These are phyloP conservation scores for Cronartium quercuum DNA, from an alignment of 1,284 basidiomycete genomes.

Conservation along the genomic window DNA sequence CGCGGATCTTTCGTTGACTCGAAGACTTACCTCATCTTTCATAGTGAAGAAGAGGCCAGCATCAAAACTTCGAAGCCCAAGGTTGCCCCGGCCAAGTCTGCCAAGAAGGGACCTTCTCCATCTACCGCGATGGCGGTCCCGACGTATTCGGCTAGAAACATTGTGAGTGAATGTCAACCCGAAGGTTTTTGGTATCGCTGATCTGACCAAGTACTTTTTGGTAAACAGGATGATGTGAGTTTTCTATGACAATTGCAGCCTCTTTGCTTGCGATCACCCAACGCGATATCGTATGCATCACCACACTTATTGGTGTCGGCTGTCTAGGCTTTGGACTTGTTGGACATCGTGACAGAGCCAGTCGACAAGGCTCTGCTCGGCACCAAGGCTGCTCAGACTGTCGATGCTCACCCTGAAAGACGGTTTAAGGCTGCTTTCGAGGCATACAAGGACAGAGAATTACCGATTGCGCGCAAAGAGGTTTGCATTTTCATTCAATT, in stretches of 20 bases:
- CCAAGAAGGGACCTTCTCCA: neutral
- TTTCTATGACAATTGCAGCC: slow-evolving; percentile 13
- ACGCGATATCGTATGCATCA: slow-evolving; percentile 36
- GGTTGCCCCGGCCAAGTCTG: slow-evolving; percentile 8
- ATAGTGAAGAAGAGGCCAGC: slow-evolving; percentile 26
- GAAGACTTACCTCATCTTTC: neutral
- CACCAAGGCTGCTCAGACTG: slow-evolving; percentile 44
- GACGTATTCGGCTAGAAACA: slow-evolving; percentile 24
- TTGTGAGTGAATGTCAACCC: neutral
- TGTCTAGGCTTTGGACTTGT: slow-evolving; percentile 47
- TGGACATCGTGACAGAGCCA: slow-evolving; percentile 47
- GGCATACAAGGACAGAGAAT: slow-evolving; percentile 31
- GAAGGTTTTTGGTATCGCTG: neutral
- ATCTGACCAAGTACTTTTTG: neutral
- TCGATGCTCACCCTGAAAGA: slow-evolving; percentile 49
- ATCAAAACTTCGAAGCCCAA: slow-evolving; percentile 27
- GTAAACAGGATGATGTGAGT: neutral
- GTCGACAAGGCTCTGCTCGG: slow-evolving; percentile 47
- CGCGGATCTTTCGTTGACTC: neutral
- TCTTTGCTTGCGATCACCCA: slow-evolving; percentile 42
- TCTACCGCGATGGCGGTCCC: neutral
- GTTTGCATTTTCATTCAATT: neutral
- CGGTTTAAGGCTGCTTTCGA: slow-evolving; percentile 45
- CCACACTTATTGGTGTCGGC: slow-evolving; percentile 8
- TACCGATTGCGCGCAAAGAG: slow-evolving; percentile 23